Conservation (phyloP, 2,329 filamentous ascomycete genomes). For the Curvularia sp. region DNA sequence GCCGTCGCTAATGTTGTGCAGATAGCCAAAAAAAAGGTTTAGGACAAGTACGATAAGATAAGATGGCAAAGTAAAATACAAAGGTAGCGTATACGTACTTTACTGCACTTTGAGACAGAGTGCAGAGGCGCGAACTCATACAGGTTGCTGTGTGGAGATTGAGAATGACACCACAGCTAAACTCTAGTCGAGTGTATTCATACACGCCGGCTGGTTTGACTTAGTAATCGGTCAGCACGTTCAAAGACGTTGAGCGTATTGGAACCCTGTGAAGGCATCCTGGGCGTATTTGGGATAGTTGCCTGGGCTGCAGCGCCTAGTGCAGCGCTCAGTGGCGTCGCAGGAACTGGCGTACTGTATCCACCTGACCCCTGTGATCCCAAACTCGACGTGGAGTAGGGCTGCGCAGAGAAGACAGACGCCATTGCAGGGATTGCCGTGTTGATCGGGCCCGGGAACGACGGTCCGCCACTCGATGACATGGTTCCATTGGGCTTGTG, state of each 20-base stretch:
- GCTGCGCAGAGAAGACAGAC: constrained; percentile 39
- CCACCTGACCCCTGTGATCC: constrained; percentile 48
- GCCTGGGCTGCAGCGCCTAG: constrained; percentile 89
- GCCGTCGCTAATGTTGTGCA: constrained; percentile 21
- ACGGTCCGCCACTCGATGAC: constrained; percentile 33
- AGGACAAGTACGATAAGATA: constrained; percentile 3
- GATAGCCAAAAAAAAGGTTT: neutral
- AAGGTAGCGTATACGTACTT: neutral
- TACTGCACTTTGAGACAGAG: neutral
- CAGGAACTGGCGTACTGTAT: constrained; percentile 69
- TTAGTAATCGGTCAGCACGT: constrained; percentile 45
- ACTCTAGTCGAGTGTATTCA: constrained; percentile 11
- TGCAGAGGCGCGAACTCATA: neutral
- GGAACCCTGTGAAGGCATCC: constrained; percentile 32
- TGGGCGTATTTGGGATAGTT: constrained; percentile 73
- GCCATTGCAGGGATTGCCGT: constrained; percentile 43
- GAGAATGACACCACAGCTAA: neutral
- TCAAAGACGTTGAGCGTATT: constrained; percentile 48
- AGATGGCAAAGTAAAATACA: neutral
- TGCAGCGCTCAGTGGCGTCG: constrained; percentile 88
- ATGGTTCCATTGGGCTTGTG: constrained; percentile 37
- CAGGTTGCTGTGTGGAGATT: neutral
- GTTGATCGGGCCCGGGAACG: constrained; percentile 49
- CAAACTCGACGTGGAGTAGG: constrained; percentile 38
- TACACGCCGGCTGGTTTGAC: constrained; percentile 41